Base-by-base conservation (phyloP, 257 asterid genomes). In the Jasminum sambac region DNA sequence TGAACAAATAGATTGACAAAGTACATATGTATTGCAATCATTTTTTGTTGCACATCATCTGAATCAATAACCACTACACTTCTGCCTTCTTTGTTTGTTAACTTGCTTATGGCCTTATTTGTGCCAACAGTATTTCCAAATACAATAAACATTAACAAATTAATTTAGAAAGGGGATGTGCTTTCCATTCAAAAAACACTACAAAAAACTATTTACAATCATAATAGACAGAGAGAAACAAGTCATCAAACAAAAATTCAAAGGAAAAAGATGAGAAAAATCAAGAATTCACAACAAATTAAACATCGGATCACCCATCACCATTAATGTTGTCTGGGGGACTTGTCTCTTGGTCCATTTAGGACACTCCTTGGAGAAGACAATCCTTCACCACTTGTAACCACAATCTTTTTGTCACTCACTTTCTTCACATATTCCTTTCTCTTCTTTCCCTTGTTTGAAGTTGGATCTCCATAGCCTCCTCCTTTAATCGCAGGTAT, bases 401-500 rank as follows among this genome's bases (percentile, higher is more conserved):
- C 23, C 19, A 55, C 62, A 55, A 55, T 55, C 16, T 19, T 55
- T 55, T 55, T 55, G 6, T 37, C 48, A 19, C 30, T 66, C 11
- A 14, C 58, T 55, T 21, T 55, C 23, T 55, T 55, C 5, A 55
- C 60, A 34, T 66, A 36, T 3, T 55, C 62, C 16, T 21, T 55
- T 72, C 25, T 37, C 59, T 60, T 48, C 2, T 63, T 75, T 23
- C 46, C 17, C 70, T 48, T 69, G 65, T 16, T 75, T 10, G 79
- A 43, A 23, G 77, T 10, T 11, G 76, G 24, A 40, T 67, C 30
- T 42, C 72, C 67, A 12, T 71, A 34, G 46, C 70, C 30, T 42
- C 72, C 67, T 16, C 73, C 77, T 44, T 42, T 69, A 3, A 78
- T 46, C 13, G 57, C 79, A 2, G 95, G 88, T 34, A 78, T 76